Conservation (phyloP, 2,329 filamentous ascomycete genomes). For the Aspergillus novoparasiticus region DNA sequence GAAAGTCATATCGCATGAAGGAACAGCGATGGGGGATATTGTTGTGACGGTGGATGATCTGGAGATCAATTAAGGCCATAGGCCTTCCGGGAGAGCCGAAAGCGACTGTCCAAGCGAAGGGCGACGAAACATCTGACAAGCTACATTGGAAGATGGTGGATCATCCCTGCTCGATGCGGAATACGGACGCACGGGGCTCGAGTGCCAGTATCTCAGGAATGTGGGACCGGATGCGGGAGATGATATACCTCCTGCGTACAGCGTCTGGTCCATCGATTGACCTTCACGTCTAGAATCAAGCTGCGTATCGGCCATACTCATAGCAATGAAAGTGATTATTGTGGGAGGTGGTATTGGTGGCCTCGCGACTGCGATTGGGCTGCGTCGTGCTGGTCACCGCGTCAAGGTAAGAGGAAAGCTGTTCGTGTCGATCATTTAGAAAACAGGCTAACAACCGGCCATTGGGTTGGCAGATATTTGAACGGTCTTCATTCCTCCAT, state of each 20-base stretch:
- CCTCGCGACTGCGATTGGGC: neutral
- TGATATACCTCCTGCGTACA: neutral
- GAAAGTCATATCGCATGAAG: neutral
- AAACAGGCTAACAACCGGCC: neutral
- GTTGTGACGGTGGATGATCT: neutral
- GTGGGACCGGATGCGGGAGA: neutral
- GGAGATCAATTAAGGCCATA: neutral
- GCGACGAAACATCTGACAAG: neutral
- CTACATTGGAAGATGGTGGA: neutral
- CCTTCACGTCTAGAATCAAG: neutral
- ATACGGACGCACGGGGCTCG: neutral
- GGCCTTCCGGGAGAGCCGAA: neutral
- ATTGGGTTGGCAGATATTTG: neutral
- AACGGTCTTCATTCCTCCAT: slow-evolving; percentile 12
- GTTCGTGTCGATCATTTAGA: neutral
- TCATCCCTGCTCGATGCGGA: neutral
- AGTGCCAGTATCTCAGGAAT: neutral
- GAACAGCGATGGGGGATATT: neutral
- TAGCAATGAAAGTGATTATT: neutral
- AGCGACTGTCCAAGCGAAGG: neutral
- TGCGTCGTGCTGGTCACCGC: neutral
- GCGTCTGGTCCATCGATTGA: neutral
- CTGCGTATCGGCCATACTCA: neutral
- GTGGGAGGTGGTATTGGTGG: neutral
- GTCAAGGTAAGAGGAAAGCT: neutral